A percentile compares a stretch with the other conserved stretches of the same genome.
Conservation (phyloP, 2,329 filamentous ascomycete genomes). For the Xylaria sp. region DNA sequence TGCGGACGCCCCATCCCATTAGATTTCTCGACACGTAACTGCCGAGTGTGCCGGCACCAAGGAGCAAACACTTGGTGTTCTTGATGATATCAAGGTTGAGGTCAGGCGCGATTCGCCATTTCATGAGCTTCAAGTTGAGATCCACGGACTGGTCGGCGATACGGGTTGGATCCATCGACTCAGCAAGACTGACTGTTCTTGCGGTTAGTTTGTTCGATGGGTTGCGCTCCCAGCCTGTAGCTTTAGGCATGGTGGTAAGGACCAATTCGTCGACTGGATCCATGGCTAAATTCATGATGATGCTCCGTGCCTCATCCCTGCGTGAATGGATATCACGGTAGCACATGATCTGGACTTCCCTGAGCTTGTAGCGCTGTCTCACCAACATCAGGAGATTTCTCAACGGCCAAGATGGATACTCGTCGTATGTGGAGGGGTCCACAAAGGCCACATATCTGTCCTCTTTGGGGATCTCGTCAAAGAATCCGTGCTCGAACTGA, state of each 20-base stretch:
- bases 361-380: slow-evolving; percentile 71
- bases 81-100: slow-evolving; percentile 87
- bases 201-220: slow-evolving; percentile 70
- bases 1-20: slow-evolving; percentile 91
- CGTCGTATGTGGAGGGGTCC: slow-evolving; percentile 84
- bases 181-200: slow-evolving; percentile 74
- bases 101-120: slow-evolving; percentile 90
- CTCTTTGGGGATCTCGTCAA: slow-evolving; percentile 62
- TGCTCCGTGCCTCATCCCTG: slow-evolving; percentile 74
- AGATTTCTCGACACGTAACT: slow-evolving; percentile 89
- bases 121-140: slow-evolving; percentile 95
- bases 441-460: slow-evolving; percentile 83
- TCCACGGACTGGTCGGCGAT: slow-evolving; percentile 93
- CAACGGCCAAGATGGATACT: slow-evolving; percentile 87
- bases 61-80: slow-evolving; percentile 78
- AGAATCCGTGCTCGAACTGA: slow-evolving; percentile 82
- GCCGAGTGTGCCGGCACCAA: slow-evolving; percentile 88
- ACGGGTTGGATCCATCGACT: slow-evolving; percentile 86
- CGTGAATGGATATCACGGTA: slow-evolving; percentile 78
- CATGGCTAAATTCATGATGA: slow-evolving; percentile 65
- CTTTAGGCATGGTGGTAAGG: slow-evolving; percentile 66
- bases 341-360: slow-evolving; percentile 76
- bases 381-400: slow-evolving; percentile 84
- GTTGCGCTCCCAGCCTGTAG: slow-evolving; percentile 92
- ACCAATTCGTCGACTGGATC: slow-evolving; percentile 42